Base-by-base conservation (phyloP, 345 rosid species). In the Euphorbia lathyris region DNA sequence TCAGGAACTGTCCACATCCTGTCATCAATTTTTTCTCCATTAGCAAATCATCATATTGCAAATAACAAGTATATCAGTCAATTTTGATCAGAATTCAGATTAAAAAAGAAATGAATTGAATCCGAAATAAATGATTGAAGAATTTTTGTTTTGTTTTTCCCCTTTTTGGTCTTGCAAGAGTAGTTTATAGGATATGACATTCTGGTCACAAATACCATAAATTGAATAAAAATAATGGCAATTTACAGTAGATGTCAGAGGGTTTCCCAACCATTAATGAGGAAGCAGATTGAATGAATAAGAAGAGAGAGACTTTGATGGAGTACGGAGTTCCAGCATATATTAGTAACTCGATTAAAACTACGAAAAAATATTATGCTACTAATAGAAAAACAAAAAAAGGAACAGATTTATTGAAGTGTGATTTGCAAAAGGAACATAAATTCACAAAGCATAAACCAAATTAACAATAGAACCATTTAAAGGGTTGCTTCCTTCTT, bases 1-100 rank as follows among this genome's bases (percentile, higher is more conserved):
- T 89, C 94, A 12, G 97, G 90, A 69, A 85, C 82, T 32, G 73
- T 50, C 90, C 90, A 86, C 87, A 88, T 84, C 86, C 98, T 93
- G 83, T 38, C 38, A 79, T 23, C 67, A 76, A n/a, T 29, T 65
- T 25, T 67, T 42, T 30, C n/a, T 38, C 5, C 59, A 60, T 30
- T 51, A 71, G 43, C 65, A 75, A 55, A 48, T 45, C 55, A 74
- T 58, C 48, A 36, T 22, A 66, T 47, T 9, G 50, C 55, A 36
- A 45, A 69, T 73, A 50, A 52, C 68, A 65, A 48, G 29, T 40
- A 66, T 61, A 43, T 19, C n/a, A 16, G 22, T 60, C 43, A 63
- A 61, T 51, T 9, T 12, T 7, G 40, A 52, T 27, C 63, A 65
- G 63, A 64, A 5, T 29, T 56, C 20, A 34, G 52, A 27, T 9